A percentile compares a stretch with the other conserved stretches of the same genome.
These are phyloP conservation scores for Kregervanrija pseudodelftensis DNA, from an alignment of 805 yeast genomes.

Conservation along the genomic window DNA sequence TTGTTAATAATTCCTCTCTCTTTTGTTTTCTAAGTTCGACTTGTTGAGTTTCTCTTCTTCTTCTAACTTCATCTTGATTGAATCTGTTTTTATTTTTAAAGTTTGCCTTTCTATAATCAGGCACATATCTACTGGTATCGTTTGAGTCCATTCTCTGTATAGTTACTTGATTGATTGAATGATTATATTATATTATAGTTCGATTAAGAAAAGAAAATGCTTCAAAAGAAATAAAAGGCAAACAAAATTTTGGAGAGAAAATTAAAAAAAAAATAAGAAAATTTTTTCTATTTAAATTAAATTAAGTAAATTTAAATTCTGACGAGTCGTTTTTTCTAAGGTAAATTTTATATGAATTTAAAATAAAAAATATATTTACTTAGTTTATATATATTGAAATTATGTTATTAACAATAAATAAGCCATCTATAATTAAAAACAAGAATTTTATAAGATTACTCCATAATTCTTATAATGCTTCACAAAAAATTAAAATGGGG, in stretches of 20 bases:
- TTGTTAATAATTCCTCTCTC: constrained; percentile 89
- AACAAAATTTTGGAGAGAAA: neutral
- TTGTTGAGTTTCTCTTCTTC: constrained; percentile 96
- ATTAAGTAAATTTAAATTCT: neutral
- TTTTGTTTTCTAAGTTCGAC: constrained; percentile 94
- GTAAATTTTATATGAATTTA: no score
- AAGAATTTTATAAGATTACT: neutral
- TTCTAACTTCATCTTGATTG: constrained; percentile 91
- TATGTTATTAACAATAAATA: no score
- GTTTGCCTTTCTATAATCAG: constrained; percentile 95
- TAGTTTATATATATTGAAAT: no score
- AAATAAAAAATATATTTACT: no score
- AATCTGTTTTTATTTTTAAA: constrained; percentile 93
- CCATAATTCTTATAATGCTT: neutral
- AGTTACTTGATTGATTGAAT: no score
- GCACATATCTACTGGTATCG: constrained; percentile 81
- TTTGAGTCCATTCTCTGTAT: constrained; percentile 48
- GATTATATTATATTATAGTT: neutral
- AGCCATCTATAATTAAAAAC: neutral
- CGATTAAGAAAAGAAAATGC: neutral
- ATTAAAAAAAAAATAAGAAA: neutral
- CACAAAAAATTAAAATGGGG: constrained; percentile 20
- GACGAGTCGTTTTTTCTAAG: neutral
- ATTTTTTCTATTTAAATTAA: neutral
- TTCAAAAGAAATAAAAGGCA: neutral